Base-by-base conservation (phyloP, 2,329 filamentous ascomycete genomes). In the Boeremia exigua region DNA sequence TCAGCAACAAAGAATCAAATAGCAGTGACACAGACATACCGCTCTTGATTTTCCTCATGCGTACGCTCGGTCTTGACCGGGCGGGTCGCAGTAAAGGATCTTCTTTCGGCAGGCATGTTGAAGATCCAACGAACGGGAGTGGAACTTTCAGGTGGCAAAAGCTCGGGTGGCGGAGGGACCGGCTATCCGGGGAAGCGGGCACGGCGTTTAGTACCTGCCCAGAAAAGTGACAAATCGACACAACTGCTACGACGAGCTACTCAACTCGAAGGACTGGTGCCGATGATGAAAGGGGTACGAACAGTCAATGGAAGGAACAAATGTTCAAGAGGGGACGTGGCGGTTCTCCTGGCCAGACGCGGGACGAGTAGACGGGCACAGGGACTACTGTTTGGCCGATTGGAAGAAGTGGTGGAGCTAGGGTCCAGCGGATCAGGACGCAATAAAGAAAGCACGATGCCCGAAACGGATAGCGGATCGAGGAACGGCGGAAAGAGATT, bases 11-110 rank as follows among this genome's bases (percentile, higher is more conserved):
- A 15, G 23, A 11, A 11, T 34, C 19, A n/a, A 37, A 28, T 10
- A 11, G 9, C 12, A n/a, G 1, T 6, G 5, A 29, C 27, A 17
- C 25, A 42, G 30, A 67, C 77, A 57, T 69, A 84, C 81, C 82
- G 84, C 75, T 94, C 91, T 70, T 92, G 88, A 66, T 94, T 93
- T 75, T 93, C 90, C 65, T 90, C 88, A 60, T 92, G 89, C 2
- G 88, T 90, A 38, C 90, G 81, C 75, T 91, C 88, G 3, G 88
- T 90, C 86, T 91, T 80, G 56, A 80, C 70, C 28, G 79, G 78
- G 67, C 74, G 64, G 56, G 73, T 66, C 19, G 72, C 66, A 19
- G 70, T 58, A 29, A 71, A 61, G 3, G 68, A 70, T 47, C 75
- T 58, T 66, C 67, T 52, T 70, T 76, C 62, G 65, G 76, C 72